These are phyloP conservation scores for Rhazya stricta DNA, from an alignment of 257 asterid species.

Conservation along the genomic window DNA sequence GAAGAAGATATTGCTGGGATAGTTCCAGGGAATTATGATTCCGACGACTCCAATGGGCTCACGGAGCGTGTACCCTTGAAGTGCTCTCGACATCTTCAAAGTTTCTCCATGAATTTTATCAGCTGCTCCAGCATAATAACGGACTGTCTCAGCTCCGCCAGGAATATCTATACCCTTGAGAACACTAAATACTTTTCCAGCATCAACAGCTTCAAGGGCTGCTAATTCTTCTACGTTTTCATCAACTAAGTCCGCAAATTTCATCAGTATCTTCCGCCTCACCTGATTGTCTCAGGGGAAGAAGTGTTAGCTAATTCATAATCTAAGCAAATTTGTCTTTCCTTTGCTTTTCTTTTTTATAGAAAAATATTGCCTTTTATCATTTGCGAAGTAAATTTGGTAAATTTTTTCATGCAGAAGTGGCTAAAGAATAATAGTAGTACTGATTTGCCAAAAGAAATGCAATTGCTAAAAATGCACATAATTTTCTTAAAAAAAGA, in stretches of 20 bases:
- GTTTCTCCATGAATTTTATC: constrained; percentile 37
- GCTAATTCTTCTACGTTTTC: constrained; percentile 29
- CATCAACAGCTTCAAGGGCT: constrained; percentile 24
- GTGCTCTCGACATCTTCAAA: constrained; percentile 23
- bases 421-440: too few relatives aligned
- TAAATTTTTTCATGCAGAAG: too few relatives aligned
- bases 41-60: constrained; percentile 39
- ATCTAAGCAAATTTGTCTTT: too few relatives aligned
- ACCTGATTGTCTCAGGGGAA: constrained; percentile 10
- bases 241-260: constrained; percentile 25
- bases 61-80: constrained; percentile 24
- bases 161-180: constrained; percentile 22
- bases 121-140: constrained; percentile 31
- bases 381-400: too few relatives aligned
- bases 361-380: too few relatives aligned
- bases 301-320: neutral
- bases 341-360: too few relatives aligned
- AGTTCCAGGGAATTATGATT: constrained; percentile 31
- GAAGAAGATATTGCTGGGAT: constrained; percentile 17
- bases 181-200: constrained; percentile 19
- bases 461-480: too few relatives aligned
- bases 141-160: constrained; percentile 18
- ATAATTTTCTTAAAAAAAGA: too few relatives aligned
- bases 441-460: too few relatives aligned
- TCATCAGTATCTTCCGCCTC: constrained; percentile 24